phyloP scores from a whole-genome alignment of 2,329 filamentous ascomycete genomes.

The Fusarium sororula region DNA sequence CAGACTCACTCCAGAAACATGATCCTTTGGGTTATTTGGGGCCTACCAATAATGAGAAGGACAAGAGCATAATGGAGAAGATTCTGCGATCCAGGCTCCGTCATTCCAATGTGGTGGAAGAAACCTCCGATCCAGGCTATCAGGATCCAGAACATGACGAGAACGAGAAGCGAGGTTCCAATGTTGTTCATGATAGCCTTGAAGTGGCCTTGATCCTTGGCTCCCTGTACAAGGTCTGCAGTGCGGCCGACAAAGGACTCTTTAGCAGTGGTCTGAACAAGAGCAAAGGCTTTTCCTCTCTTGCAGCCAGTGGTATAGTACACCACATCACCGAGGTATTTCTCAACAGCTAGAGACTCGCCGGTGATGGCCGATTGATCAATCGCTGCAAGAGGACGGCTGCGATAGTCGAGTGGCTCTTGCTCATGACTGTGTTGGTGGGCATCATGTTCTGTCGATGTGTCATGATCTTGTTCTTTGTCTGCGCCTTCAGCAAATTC shows the following conservation, averaged over 20 bases:
- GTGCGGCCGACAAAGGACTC: conserved; percentile 26
- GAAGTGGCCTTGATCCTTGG: conserved; percentile 29
- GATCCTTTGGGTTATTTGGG: too few relatives aligned
- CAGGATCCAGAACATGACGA: conserved; percentile 28
- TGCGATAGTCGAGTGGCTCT: conserved; percentile 5
- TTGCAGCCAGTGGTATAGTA: conserved; percentile 32
- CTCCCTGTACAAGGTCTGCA: conserved; percentile 24
- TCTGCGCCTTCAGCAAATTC: conserved; percentile 1
- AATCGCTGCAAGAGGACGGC: conserved; percentile 15
- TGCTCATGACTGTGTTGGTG: not conserved
- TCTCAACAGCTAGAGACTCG: conserved; percentile 24
- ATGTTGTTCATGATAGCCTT: conserved; percentile 32
- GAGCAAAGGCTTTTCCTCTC: conserved; percentile 13
- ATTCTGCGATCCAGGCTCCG: conserved; percentile 19
- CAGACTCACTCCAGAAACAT: too few relatives aligned
- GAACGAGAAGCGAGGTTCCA: conserved; percentile 13
- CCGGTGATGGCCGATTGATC: conserved; percentile 29
- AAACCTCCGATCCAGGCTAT: conserved; percentile 24
- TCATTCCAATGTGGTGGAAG: conserved; percentile 21
- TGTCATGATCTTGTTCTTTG: not conserved
- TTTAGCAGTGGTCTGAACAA: conserved; percentile 13
- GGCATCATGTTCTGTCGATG: not conserved
- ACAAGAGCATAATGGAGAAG: conserved; percentile 24
- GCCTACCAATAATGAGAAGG: conserved; percentile 24
- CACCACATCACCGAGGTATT: conserved; percentile 20